Conservation (phyloP, 306 rosid genomes). For the Alnus rubra region DNA sequence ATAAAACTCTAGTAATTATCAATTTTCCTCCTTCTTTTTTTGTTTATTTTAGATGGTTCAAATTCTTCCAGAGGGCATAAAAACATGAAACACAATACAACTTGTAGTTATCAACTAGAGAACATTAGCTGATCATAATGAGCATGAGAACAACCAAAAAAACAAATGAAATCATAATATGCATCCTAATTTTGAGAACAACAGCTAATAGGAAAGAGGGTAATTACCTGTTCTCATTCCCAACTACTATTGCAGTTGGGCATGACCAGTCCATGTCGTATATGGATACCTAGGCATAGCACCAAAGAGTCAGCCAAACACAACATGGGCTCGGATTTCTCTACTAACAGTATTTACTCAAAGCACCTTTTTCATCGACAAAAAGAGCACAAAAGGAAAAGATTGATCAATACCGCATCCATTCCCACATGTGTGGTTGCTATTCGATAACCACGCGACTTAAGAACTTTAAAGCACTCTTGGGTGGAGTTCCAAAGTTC, state of each 20-base stretch:
- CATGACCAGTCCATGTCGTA: slow-evolving; percentile 87
- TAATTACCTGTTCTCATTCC: slow-evolving; percentile 81
- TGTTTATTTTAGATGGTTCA: neutral
- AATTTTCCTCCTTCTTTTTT: neutral
- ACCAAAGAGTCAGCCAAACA: slow-evolving; percentile 29
- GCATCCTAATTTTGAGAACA: neutral
- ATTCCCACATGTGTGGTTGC: slow-evolving; percentile 87
- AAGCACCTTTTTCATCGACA: neutral
- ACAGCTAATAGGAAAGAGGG: slow-evolving; percentile 14
- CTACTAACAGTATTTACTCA: neutral
- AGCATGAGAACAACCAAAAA: too few relatives aligned
- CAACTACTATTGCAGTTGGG: slow-evolving; percentile 88
- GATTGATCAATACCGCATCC: slow-evolving; percentile 57
- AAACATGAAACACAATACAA: too few relatives aligned
- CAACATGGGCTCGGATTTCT: neutral
- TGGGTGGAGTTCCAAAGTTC: slow-evolving; percentile 78
- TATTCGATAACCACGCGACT: slow-evolving; percentile 82
- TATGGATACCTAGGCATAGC: slow-evolving; percentile 60
- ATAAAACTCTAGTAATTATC: neutral
- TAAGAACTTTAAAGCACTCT: slow-evolving; percentile 72
- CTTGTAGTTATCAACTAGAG: neutral
- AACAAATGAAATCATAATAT: slow-evolving; percentile 6
- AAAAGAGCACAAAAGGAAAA: neutral
- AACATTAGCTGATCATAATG: too few relatives aligned
- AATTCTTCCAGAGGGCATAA: neutral